These are phyloP conservation scores for Penicillium fimorum DNA, from an alignment of 495 filamentous ascomycete genomes.

Conservation along the genomic window DNA sequence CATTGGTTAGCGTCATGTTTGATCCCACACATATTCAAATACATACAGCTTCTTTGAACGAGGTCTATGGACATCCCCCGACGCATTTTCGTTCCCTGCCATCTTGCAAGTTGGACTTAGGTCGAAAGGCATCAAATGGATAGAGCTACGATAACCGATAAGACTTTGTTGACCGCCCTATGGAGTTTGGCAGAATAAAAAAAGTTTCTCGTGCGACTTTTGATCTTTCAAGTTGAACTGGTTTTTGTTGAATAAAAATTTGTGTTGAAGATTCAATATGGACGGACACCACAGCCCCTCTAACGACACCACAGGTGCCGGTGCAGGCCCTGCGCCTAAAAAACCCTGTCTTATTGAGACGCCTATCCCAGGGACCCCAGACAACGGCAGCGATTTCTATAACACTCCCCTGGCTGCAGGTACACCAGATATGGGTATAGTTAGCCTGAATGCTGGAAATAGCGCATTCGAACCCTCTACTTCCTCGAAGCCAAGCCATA, in stretches of 20 bases:
- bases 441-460: conserved; percentile 1
- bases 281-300: conserved; percentile 35
- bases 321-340: conserved; percentile 26
- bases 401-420: conserved; percentile 36
- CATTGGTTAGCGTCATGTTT: conserved; percentile 18
- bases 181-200: conserved; percentile 36
- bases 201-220: conserved; percentile 31
- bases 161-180: conserved; percentile 33
- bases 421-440: conserved; percentile 20
- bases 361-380: conserved; percentile 36
- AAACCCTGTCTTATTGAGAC: conserved; percentile 31
- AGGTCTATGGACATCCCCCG: conserved; percentile 11
- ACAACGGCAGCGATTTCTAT: conserved; percentile 46
- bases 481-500: conserved; percentile 19
- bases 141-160: conserved; percentile 31
- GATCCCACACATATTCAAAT: neutral
- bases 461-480: conserved; percentile 10
- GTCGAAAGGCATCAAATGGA: conserved; percentile 1
- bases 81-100: conserved; percentile 11
- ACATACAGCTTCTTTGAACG: conserved; percentile 36
- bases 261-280: conserved; percentile 35
- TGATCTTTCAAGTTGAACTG: conserved; percentile 20
- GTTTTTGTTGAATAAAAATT: neutral
- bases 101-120: conserved; percentile 10
- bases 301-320: conserved; percentile 12